Evolutionary conservation across 176 grass and related monocot genomes (phyloP), one percentile per base, ranked within the genome.

Genomic region (Rhynchospora tenuis): DNA sequence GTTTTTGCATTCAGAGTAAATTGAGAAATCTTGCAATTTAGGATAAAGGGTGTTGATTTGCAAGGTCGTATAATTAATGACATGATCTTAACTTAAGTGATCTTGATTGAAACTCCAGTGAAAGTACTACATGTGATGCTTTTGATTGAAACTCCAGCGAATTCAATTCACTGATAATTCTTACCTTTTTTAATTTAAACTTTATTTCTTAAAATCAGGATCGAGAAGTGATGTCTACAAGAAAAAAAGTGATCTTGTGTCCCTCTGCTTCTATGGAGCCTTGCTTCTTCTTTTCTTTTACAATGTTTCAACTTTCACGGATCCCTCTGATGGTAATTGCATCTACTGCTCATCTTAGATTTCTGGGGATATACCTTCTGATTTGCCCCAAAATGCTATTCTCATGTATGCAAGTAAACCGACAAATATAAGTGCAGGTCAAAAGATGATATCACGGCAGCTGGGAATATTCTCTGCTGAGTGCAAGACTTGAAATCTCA

Each of bases 351-450:
- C 3, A 70, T 85, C 58, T 66, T 79, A 88, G 29, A 91, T 96
- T 79, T 52, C 84, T 83, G 93, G 89, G 22, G 90, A 96, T 74
- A 96, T 96, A 47, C 91, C 93, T 2, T 86, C 55, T 74, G 70
- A 50, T 89, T 96, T 96, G 80, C 93, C 91, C 56, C 93, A 89
- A 73, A 96, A 89, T 85, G 83, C 87, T 81, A 90, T 85, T 88
- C 85, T 84, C 89, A 75, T 96, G 93, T 75, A 16, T 52, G 72
- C 46, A 75, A 28, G 27, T 27, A 0, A 75, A 75, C 47, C 52
- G 47, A 27, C 47, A 54, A 75, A 46, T 29, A 52, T 45, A 17
- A 27, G 15, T 82, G 33, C 84, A 89, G 59, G 83, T 88, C 95
- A 59, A 88, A 93, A 45, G 84, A 89, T 17, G 88, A 98, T 91